Conservation (phyloP, 1,284 basidiomycete species). For the Fomitopsis betulina region DNA sequence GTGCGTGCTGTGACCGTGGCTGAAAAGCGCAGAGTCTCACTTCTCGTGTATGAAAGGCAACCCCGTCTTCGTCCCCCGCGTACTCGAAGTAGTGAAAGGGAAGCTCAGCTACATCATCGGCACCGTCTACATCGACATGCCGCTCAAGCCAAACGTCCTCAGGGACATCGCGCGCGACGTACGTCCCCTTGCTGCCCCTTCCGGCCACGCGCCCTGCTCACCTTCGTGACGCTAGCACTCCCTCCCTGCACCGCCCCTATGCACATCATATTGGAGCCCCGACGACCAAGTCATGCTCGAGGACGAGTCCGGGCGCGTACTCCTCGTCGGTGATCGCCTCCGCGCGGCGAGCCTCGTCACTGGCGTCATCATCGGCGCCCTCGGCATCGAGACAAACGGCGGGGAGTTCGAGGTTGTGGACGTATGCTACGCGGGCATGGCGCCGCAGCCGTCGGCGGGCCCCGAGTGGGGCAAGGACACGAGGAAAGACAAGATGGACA, state of each 20-base stretch:
- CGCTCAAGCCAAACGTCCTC: constrained; percentile 94
- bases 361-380: constrained; percentile 84
- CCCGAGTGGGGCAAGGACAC: constrained; percentile 25
- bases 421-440: constrained; percentile 79
- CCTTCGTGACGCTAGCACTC: constrained; percentile 61
- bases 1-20: constrained; percentile 33
- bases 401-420: constrained; percentile 98
- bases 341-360: constrained; percentile 68
- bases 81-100: constrained; percentile 85
- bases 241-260: constrained; percentile 78
- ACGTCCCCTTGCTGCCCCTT: constrained; percentile 30
- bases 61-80: constrained; percentile 75
- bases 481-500: constrained; percentile 32
- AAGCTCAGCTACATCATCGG: constrained; percentile 89
- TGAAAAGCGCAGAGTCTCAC: neutral
- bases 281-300: constrained; percentile 88
- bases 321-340: constrained; percentile 74
- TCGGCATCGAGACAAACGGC: constrained; percentile 84
- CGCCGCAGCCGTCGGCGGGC: constrained; percentile 45
- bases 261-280: constrained; percentile 70
- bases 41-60: constrained; percentile 40
- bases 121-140: constrained; percentile 98
- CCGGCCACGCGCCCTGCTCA: neutral
- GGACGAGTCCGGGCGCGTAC: constrained; percentile 92
- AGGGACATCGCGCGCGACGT: constrained; percentile 94